phyloP scores from a whole-genome alignment of 192 early-diverging fungal genomes.

The Cladochytrium replicatum region DNA sequence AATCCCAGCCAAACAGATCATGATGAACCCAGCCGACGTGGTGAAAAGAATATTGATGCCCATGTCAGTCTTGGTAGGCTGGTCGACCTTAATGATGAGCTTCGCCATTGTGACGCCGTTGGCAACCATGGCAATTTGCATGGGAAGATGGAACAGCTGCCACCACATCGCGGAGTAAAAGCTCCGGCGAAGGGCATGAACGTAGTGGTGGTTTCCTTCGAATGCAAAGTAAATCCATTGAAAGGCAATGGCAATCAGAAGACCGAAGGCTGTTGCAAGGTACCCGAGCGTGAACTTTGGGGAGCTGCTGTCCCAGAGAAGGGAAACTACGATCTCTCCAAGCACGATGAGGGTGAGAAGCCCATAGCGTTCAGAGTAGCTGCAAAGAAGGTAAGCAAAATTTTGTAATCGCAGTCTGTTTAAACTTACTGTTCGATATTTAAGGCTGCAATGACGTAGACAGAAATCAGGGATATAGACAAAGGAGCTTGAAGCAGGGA shows the following conservation, averaged over 20 bases:
- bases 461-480: not conserved
- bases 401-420: constrained; percentile 21
- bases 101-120: not conserved
- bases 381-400: constrained; percentile 30
- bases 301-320: not conserved
- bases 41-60: no score
- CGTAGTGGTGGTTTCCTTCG: not conserved
- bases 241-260: constrained; percentile 3
- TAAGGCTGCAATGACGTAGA: not conserved
- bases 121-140: constrained; percentile 3
- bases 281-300: not conserved
- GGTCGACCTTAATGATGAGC: no score
- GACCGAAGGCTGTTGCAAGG: constrained; percentile 5
- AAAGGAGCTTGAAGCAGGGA: not conserved
- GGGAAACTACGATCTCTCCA: constrained; percentile 11
- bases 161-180: not conserved
- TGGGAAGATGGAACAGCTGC: constrained; percentile 5
- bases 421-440: constrained; percentile 20
- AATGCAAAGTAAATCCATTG: constrained; percentile 6
- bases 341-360: constrained; percentile 17
- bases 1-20: no score
- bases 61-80: no score
- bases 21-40: no score
- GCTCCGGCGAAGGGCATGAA: constrained; percentile 6
- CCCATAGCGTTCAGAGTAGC: constrained; percentile 19